Percentiles rank a stretch among this genome's conserved stretches.
phyloP scores from a whole-genome alignment of 805 yeast species.

The Saccharomyces mikatae region DNA sequence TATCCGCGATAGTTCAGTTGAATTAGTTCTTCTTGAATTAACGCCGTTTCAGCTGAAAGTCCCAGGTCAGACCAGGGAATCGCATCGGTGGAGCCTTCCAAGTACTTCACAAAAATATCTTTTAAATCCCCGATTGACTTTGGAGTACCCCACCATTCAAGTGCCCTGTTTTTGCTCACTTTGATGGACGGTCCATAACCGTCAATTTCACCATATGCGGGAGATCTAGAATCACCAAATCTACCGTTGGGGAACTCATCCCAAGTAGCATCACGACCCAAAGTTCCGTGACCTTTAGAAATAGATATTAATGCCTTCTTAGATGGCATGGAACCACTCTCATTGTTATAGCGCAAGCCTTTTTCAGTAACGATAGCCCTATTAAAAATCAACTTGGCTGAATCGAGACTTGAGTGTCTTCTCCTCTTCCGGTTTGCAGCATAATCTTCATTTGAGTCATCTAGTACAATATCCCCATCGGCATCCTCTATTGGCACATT shows the following conservation, averaged over 20 bases:
- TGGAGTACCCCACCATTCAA: slow-evolving; percentile 77
- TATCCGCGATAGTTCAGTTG: slow-evolving; percentile 64
- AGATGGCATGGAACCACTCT: slow-evolving; percentile 29
- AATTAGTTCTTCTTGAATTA: slow-evolving; percentile 85
- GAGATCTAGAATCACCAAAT: slow-evolving; percentile 89
- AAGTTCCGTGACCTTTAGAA: slow-evolving; percentile 72
- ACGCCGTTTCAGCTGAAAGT: slow-evolving; percentile 78
- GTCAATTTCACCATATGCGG: slow-evolving; percentile 96
- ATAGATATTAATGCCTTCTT: slow-evolving; percentile 63
- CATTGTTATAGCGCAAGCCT: slow-evolving; percentile 7
- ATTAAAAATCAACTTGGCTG: slow-evolving; percentile 34
- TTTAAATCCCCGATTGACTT: slow-evolving; percentile 50
- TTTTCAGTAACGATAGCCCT: slow-evolving; percentile 31
- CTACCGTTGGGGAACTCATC: slow-evolving; percentile 96
- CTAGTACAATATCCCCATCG: slow-evolving; percentile 29
- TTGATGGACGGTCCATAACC: slow-evolving; percentile 93
- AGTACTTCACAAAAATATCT: slow-evolving; percentile 58
- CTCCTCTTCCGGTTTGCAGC: slow-evolving; percentile 22
- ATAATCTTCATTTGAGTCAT: slow-evolving; percentile 10
- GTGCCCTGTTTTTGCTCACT: slow-evolving; percentile 58
- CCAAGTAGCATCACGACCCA: slow-evolving; percentile 91
- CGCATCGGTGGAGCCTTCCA: slow-evolving; percentile 65
- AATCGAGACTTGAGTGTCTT: slow-evolving; percentile 25
- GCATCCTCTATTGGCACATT: slow-evolving; percentile 25
- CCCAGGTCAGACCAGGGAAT: slow-evolving; percentile 91